These are phyloP conservation scores for Fusarium sulawesiense DNA, from an alignment of 2,329 filamentous ascomycete species.

Conservation along the genomic window DNA sequence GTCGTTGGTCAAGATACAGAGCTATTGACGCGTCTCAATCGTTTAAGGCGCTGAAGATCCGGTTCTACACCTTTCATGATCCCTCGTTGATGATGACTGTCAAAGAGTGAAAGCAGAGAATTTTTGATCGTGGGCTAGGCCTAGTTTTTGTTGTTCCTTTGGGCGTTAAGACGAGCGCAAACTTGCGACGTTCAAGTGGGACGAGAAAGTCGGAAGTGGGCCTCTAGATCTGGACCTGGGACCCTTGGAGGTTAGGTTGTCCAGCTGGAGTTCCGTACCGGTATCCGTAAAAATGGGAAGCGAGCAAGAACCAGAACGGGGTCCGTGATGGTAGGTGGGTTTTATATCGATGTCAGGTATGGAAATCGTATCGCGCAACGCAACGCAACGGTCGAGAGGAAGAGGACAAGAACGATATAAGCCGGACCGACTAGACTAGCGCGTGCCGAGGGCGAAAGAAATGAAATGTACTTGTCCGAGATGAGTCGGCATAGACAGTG, in stretches of 20 bases:
- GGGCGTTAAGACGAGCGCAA: constrained; percentile 38
- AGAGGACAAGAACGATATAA: constrained; percentile 21
- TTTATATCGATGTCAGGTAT: constrained; percentile 18
- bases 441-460: constrained; percentile 14
- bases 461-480: constrained; percentile 3
- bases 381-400: constrained; percentile 30
- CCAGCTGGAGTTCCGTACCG: not conserved
- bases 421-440: constrained; percentile 38
- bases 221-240: constrained; percentile 42
- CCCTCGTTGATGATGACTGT: constrained; percentile 37
- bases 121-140: constrained; percentile 30
- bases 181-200: constrained; percentile 41
- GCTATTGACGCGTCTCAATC: constrained; percentile 43
- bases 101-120: not conserved
- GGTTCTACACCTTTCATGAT: constrained; percentile 46
- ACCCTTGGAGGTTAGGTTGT: constrained; percentile 18
- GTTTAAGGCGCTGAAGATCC: constrained; percentile 44
- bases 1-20: constrained; percentile 41
- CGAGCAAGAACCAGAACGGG: constrained; percentile 9
- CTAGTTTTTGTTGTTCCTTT: constrained; percentile 36
- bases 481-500: not conserved
- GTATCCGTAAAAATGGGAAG: not conserved
- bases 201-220: constrained; percentile 39
- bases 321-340: constrained; percentile 12
- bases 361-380: constrained; percentile 10